Conservation (phyloP, 2,329 filamentous ascomycete species). For the Trichoderma atroviride region DNA sequence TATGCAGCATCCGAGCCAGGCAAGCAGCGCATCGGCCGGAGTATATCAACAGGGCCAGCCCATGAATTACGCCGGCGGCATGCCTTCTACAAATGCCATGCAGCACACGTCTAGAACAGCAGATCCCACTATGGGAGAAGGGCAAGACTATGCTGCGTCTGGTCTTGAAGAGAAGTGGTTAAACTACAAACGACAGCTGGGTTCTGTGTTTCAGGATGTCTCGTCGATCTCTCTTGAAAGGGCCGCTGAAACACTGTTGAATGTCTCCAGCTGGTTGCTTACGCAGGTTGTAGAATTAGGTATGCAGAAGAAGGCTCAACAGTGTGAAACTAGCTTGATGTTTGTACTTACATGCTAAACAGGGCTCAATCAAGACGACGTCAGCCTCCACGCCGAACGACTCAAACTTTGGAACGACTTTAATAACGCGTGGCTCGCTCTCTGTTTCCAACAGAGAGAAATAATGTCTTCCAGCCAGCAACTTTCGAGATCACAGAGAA, state of each 20-base stretch:
- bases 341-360: slow-evolving; percentile 32
- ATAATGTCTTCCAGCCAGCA: slow-evolving; percentile 64
- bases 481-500: slow-evolving; percentile 58
- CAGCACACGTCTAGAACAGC: slow-evolving; percentile 40
- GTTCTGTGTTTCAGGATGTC: slow-evolving; percentile 71
- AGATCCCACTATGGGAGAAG: slow-evolving; percentile 53
- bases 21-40: slow-evolving; percentile 54
- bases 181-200: slow-evolving; percentile 63
- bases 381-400: slow-evolving; percentile 71
- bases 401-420: slow-evolving; percentile 91
- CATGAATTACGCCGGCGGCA: slow-evolving; percentile 53
- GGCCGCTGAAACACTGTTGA: slow-evolving; percentile 56
- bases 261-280: slow-evolving; percentile 59
- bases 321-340: slow-evolving; percentile 1
- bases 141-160: slow-evolving; percentile 60
- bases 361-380: slow-evolving; percentile 86
- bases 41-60: slow-evolving; percentile 69
- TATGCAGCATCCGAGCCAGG: slow-evolving; percentile 53
- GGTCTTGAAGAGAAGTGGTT: slow-evolving; percentile 70
- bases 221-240: slow-evolving; percentile 54
- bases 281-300: slow-evolving; percentile 58
- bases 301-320: slow-evolving; percentile 40
- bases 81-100: slow-evolving; percentile 52
- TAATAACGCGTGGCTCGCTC: slow-evolving; percentile 85
- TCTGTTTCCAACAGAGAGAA: slow-evolving; percentile 83